Evolutionary conservation across 139 green algal species (phyloP), one percentile per base, ranked within the genome.

Genomic region (Parachlorella kessleri): DNA sequence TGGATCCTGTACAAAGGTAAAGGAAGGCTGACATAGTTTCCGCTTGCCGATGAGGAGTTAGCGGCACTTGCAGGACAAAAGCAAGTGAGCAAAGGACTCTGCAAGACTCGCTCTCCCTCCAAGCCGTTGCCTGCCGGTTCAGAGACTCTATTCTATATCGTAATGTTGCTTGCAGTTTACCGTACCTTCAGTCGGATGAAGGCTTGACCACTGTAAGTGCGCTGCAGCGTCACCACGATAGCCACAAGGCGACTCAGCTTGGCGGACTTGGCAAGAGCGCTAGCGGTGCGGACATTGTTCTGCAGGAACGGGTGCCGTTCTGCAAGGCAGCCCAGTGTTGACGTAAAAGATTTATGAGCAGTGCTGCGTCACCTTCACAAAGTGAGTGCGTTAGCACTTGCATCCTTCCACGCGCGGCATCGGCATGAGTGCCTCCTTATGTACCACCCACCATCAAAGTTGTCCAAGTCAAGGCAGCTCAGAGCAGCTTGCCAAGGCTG

Each of bases 181-280:
- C 72, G 3, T 32, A 77, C 72, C 72, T 80, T 78, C 33, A 84
- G 55, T 39, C 74, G 74, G 38, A 73, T 41, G 66, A 79, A 84
- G 3, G 72, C 74, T 28, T 84, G 70, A 38, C 79, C 79, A 33
- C 48, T 76, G 70, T 70, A 39, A 41, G 38, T 69, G 28, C 37
- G 78, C 36, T 70, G 63, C 9, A 83, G 30, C 5, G 28, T 63
- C 4, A 39, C 70, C 28, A 83, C 72, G 21, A 77, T 59, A 2
- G 35, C 72, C 53, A 83, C 64, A 33, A 83, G 70, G 23, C 70
- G 30, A 33, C 54, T 41, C 41, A 83, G 54, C 63, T 39, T 39
- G 1, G 69, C 78, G 4, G 53, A 78, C 10, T 76, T 24, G 39
- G 55, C 55, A 63, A 76, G 3, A 9, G 8, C 28, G 2, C 28